Evolutionary conservation across 768 basidiomycete genomes (phyloP).

Genomic region (Hebeloma cylindrosporum): DNA sequence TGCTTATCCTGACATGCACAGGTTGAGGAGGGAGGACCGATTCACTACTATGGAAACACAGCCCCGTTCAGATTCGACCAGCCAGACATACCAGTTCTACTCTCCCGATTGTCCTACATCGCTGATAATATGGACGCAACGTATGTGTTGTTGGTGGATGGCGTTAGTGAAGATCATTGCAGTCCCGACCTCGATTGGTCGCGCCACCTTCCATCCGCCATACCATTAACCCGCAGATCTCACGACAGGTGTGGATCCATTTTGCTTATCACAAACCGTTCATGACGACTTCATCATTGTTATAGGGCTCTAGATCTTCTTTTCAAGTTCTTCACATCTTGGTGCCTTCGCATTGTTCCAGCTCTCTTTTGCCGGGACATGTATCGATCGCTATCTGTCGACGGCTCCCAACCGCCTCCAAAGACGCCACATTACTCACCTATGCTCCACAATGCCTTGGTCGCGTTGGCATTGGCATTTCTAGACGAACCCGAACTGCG

Average conservation of each 20-base stretch:
- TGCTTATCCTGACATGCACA: constrained; percentile 16
- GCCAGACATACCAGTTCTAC: constrained; percentile 20
- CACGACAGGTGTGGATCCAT: constrained; percentile 40
- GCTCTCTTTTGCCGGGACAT: constrained; percentile 51
- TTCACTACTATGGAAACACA: constrained; percentile 42
- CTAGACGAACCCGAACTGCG: constrained; percentile 44
- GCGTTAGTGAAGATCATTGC: constrained; percentile 35
- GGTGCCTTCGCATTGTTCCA: constrained; percentile 50
- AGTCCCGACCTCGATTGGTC: constrained; percentile 53
- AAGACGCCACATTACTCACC: constrained; percentile 65
- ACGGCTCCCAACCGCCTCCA: constrained; percentile 37
- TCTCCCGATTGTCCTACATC: constrained; percentile 40
- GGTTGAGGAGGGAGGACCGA: constrained; percentile 39
- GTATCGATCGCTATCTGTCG: constrained; percentile 39
- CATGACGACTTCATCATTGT: background rate
- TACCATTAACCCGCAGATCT: constrained; percentile 42
- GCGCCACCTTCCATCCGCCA: constrained; percentile 42
- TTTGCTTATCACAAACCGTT: background rate
- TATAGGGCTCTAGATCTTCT: constrained; percentile 46
- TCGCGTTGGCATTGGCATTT: constrained; percentile 45
- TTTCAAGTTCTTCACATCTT: constrained; percentile 50
- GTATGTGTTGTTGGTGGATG: constrained; percentile 44
- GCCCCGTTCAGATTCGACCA: constrained; percentile 42
- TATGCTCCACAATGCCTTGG: constrained; percentile 68
- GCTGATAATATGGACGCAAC: constrained; percentile 36